Evolutionary conservation across 106 monocot genomes (phyloP), one percentile per base, ranked within the genome.

Genomic region (Acorus calamus): DNA sequence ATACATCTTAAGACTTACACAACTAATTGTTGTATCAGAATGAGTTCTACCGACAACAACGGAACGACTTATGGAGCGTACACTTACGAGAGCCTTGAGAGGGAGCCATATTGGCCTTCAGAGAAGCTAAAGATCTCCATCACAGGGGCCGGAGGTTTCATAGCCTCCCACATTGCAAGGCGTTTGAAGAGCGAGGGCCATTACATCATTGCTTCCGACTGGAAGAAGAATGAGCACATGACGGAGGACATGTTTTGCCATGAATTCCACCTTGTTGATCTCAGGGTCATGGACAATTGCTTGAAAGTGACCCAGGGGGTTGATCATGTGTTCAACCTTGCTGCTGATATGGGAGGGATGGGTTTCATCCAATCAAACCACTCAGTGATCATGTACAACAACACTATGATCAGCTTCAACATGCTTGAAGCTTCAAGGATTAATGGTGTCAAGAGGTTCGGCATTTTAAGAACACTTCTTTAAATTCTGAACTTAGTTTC

Each of bases 161-260:
- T 87, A 41, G 92, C 78, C 47, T 92, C 92, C 48, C 92, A 92
- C 79, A 92, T 88, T 63, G 92, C 92, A 2, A 72, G 92, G 68
- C 80, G 92, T 56, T 64, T 92, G 74, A 92, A 92, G 71, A 85
- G 72, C 4, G 92, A 92, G 72, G 92, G 92, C 2, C 92, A 92
- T 70, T 92, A 92, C 71, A 76, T 92, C 47, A 85, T 92, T 61
- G 92, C 92, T 42, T 92, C 92, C 11, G 92, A 92, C 68, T 92
- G 92, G 92, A 92, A 92, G 84, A 88, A 87, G 76, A 92, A 92
- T 56, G 92, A 92, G 56, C 92, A 92, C 82, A 92, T 92, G 92
- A 79, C 82, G 6, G 82, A 82, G 58, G 88, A 87, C 63, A 92
- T 88, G 92, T 92, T 92, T 73, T 92, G 92, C 68, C 75, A 92